Percentiles rank a stretch among this genome's conserved stretches.
Conservation (phyloP, 805 yeast genomes). For the Wickerhamomyces bisporus region DNA sequence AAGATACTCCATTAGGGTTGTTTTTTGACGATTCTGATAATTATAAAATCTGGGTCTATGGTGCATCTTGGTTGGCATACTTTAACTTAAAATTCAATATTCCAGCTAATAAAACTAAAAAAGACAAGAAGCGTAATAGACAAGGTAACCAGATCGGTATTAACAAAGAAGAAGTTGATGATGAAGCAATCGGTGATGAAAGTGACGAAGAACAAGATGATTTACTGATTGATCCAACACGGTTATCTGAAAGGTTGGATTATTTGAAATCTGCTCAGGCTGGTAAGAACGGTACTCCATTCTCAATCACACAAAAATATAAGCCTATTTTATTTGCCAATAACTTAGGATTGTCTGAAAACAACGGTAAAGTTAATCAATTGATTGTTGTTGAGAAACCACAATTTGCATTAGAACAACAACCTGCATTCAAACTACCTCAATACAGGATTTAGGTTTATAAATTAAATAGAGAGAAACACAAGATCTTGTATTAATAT, state of each 20-base stretch:
- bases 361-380: constrained; percentile 28
- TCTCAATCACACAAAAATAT: constrained; percentile 74
- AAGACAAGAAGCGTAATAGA: constrained; percentile 34
- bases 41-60: constrained; percentile 76
- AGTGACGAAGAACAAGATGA: constrained; percentile 21
- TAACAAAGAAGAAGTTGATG: constrained; percentile 30
- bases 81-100: constrained; percentile 59
- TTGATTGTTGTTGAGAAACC: constrained; percentile 78
- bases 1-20: constrained; percentile 70
- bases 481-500: too few relatives aligned
- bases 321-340: constrained; percentile 64
- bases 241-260: constrained; percentile 5
- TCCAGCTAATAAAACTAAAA: constrained; percentile 35
- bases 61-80: constrained; percentile 74
- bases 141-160: constrained; percentile 39
- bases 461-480: neutral
- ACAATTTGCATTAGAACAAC: constrained; percentile 45
- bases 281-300: constrained; percentile 37
- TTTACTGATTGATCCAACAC: constrained; percentile 7
- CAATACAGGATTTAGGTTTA: constrained; percentile 40
- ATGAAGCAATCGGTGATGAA: constrained; percentile 25
- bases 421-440: constrained; percentile 62
- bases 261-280: constrained; percentile 22
- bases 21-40: constrained; percentile 41
- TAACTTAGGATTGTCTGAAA: constrained; percentile 37